Base-by-base conservation (phyloP, 805 yeast species). In the Ogataea henricii region DNA sequence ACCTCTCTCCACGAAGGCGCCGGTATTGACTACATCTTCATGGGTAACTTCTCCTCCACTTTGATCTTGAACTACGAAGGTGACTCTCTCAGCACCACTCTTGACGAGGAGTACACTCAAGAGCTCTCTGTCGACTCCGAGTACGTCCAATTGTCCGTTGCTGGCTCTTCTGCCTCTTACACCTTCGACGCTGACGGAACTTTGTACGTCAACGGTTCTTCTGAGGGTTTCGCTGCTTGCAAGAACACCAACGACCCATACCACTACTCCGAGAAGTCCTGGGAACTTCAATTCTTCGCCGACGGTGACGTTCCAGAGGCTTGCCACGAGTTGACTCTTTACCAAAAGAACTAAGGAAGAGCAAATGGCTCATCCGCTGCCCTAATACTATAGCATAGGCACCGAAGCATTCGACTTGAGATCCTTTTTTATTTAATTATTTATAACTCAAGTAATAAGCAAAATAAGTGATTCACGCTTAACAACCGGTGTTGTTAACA, bases 161-260 rank as follows among this genome's bases (percentile, higher is more conserved):
- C 22, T 5, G 27, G 43, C 34, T 34, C 52, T 21, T 16, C 38
- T 23, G 40, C 40, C 3, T 8, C 36, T 9, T 40, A 49, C 30
- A 18, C 47, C 3, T 57, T 62, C 35, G 53, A 47, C 25, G 38
- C 36, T 17, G 55, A 55, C 43, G 67, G 63, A 26, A 45, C 49
- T 14, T 57, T 74, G 40, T 40, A 49, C 13, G 62, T 64, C 45
- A 58, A 66, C 36, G 71, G 72, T 36, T 47, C 69, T 17, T 18
- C 65, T 21, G 54, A 52, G 22, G 62, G 62, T 21, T 72, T 74
- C 64, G 70, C 62, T 55, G 79, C 74, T 43, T 70, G 71, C 54
- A 71, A 65, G 68, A 68, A 74, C 65, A 65, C 70, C 48, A 56
- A 55, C 39, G 81, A 76, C 56, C 77, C 78, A 21, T 76, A 75